phyloP scores from a whole-genome alignment of 331 rosid genomes.

The Prunus yedoensis region DNA sequence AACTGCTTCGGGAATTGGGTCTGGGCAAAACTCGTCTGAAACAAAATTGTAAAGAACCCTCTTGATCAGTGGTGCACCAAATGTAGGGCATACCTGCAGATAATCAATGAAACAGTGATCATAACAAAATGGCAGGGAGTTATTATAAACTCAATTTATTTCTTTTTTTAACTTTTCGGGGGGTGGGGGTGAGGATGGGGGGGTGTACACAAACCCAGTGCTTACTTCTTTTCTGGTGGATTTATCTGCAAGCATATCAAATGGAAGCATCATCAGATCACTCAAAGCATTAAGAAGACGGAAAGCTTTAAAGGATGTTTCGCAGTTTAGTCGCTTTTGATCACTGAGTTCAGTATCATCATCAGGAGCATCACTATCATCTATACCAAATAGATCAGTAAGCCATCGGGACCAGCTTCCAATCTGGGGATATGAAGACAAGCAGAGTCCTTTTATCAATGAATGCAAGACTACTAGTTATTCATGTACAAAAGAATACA shows the following conservation, averaged over 20 bases:
- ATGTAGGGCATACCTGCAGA: conserved; percentile 72
- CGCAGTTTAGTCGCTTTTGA: conserved; percentile 31
- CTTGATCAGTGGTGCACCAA: conserved; percentile 59
- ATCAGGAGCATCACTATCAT: conserved; percentile 54
- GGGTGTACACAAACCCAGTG: not conserved
- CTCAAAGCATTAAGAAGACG: conserved; percentile 72
- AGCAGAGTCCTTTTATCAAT: conserved; percentile 22
- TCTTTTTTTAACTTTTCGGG: not conserved
- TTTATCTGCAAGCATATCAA: conserved; percentile 67
- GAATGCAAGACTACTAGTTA: conserved; percentile 18
- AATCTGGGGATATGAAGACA: conserved; percentile 45
- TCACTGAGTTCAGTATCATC: conserved; percentile 38
- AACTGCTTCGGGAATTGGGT: conserved; percentile 62
- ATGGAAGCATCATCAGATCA: conserved; percentile 90
- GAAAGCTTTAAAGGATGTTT: conserved; percentile 69
- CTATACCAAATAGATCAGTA: conserved; percentile 73
- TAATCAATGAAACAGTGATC: conserved; percentile 10
- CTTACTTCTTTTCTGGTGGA: conserved; percentile 71
- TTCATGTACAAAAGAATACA: not conserved
- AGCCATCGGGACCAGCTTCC: conserved; percentile 95
- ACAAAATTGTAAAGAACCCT: conserved; percentile 72
- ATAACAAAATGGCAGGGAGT: not conserved
- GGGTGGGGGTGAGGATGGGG: not conserved
- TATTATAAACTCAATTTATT: not conserved
- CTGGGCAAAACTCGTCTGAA: conserved; percentile 84